Evolutionary conservation across 768 basidiomycete genomes (phyloP).

Genomic region (Botryobasidium botryosum): DNA sequence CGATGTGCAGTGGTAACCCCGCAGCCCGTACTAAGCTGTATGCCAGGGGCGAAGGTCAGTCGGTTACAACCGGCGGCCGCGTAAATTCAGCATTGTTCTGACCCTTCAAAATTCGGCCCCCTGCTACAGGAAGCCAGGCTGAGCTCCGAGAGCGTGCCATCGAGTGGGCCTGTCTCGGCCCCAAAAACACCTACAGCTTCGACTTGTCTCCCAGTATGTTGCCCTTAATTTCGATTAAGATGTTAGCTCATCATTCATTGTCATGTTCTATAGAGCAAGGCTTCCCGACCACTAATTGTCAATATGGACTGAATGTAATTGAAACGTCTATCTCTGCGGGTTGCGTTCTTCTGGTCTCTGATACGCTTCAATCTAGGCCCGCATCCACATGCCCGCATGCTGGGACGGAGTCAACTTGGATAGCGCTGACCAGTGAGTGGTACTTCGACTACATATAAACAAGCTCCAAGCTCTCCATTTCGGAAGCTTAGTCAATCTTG

Average conservation of each 20-base stretch:
- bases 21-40: background rate
- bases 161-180: constrained; percentile 23
- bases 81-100: no score
- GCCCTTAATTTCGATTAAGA: background rate
- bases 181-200: background rate
- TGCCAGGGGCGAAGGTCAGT: no score
- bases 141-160: constrained; percentile 27
- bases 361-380: constrained; percentile 1
- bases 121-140: constrained; percentile 23
- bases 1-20: constrained; percentile 6
- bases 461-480: constrained; percentile 33
- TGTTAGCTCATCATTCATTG: background rate
- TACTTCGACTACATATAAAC: no score
- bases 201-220: background rate
- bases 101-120: no score
- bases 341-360: background rate
- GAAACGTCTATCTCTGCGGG: constrained; percentile 6
- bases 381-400: constrained; percentile 8
- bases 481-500: constrained; percentile 18
- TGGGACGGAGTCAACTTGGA: constrained; percentile 9
- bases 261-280: constrained; percentile 18
- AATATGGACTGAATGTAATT: constrained; percentile 26
- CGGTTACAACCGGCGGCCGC: no score
- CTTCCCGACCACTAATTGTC: constrained; percentile 29
- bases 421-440: constrained; percentile 21